Conservation (phyloP, 495 filamentous ascomycete species). For the Opeltia flavorubescens region DNA sequence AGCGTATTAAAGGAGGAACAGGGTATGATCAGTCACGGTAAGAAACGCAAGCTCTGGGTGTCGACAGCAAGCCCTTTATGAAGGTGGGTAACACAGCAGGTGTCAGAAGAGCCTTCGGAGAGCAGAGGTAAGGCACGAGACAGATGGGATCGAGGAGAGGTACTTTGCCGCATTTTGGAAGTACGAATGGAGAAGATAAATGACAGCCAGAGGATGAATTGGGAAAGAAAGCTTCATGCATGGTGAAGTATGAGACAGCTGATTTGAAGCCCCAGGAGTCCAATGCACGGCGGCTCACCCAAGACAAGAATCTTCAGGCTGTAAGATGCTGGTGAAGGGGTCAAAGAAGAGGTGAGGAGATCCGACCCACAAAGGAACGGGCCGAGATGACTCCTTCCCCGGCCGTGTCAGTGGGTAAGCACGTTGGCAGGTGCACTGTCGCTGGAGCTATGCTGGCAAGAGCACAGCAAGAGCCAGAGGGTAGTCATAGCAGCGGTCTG, state of each 20-base stretch:
- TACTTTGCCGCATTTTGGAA: constrained; percentile 1
- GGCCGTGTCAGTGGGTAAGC: background rate
- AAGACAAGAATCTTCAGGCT: background rate
- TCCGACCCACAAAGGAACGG: background rate
- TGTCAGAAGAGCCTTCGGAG: background rate
- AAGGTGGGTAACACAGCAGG: constrained; percentile 1
- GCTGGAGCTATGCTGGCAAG: no score
- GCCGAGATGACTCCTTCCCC: background rate
- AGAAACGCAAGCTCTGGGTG: background rate
- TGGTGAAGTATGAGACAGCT: constrained; percentile 13
- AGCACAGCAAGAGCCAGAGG: background rate
- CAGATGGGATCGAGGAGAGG: background rate
- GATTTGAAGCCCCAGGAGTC: constrained; percentile 6
- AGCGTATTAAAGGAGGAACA: background rate
- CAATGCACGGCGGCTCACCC: constrained; percentile 1
- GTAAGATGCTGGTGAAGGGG: background rate
- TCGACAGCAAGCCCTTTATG: background rate
- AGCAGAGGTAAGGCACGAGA: background rate
- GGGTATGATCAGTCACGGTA: background rate
- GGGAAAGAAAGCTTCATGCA: constrained; percentile 8
- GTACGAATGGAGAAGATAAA: background rate
- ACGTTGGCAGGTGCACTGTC: background rate
- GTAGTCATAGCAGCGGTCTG: constrained; percentile 1
- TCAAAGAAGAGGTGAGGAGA: background rate
- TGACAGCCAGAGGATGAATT: background rate